phyloP scores from a whole-genome alignment of 2,329 filamentous ascomycete species.

The Macroventuria anomochaeta region DNA sequence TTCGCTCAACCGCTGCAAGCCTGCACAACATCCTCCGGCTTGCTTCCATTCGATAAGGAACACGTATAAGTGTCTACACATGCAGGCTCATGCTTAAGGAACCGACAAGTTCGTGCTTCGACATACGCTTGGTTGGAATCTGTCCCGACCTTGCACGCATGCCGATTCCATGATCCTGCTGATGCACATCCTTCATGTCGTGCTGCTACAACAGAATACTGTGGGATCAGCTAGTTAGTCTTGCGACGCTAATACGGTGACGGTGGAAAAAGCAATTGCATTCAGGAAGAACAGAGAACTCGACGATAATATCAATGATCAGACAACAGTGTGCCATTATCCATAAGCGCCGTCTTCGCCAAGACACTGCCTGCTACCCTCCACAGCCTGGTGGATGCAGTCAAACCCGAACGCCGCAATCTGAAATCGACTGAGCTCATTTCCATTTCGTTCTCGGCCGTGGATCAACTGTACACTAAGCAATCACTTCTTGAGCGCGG shows the following conservation, averaged over 20 bases:
- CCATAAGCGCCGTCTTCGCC: background rate
- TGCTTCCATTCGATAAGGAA: background rate
- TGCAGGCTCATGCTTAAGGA: background rate
- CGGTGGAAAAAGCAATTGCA: background rate
- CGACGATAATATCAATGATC: background rate
- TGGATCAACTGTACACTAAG: background rate
- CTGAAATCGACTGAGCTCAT: background rate
- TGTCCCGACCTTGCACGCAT: background rate
- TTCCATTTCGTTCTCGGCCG: background rate
- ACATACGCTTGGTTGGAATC: background rate
- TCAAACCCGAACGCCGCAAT: background rate
- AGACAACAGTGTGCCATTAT: background rate
- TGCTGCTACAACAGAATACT: background rate
- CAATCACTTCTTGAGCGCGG: constrained; percentile 66
- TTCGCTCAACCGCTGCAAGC: constrained; percentile 2
- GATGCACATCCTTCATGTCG: background rate
- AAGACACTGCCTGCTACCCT: background rate
- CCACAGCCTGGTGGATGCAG: background rate
- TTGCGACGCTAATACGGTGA: constrained; percentile 4
- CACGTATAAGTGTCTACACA: background rate
- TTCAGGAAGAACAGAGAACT: background rate
- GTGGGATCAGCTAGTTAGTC: background rate
- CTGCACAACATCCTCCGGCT: constrained; percentile 3
- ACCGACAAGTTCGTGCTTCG: background rate
- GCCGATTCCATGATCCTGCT: background rate